Base-by-base conservation (phyloP, 768 basidiomycete genomes). In the Saitozyma podzolica region DNA sequence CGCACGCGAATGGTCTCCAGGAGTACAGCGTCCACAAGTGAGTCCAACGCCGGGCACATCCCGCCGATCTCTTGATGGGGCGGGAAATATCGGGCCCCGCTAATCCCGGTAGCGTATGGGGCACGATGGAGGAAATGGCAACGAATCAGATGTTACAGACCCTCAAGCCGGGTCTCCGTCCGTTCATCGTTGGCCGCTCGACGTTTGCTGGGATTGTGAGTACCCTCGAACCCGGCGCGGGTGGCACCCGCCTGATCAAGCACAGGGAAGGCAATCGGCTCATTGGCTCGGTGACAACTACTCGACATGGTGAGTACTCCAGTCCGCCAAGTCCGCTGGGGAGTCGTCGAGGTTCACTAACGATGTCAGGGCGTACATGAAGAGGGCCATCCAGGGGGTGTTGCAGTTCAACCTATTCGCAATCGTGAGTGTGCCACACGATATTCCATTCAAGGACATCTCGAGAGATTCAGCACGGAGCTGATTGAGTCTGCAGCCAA, bases 391-490 rank as follows among this genome's bases (percentile, higher is more conserved):
- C 56, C 85, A 90, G 80, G 89, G 89, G 16, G 81, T 89, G 17
- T 82, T 91, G 17, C 89, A 91, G 76, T 91, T 91, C 84, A 88
- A 90, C 77, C 80, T 91, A 13, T 91, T 88, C 84, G 49, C 41
- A 29, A 16, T 40, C 54, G 14, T 55, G 10, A 9, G 17, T 78
- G 59, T 51, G 9, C 29, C 45, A 6, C 45, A 47, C 29, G 29
- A 2, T 5, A 29, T 29, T 5, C 29, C 29, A 29, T 29, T 29
- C 29, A 5, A 29, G 29, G 29, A 29, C 29, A 5, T 5, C 29
- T 29, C 29, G 5, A 29, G 29, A 5, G 29, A 29, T 29, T 29
- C 29, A 29, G 29, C 29, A 29, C 29, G 29, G 29, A 5, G 29
- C 29, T 29, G 29, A 29, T 29, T 29, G 2, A 29, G 5, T 29